Evolutionary conservation across 352 stramenopile genomes (phyloP).

Genomic region (Globisporangium heterothallicum): DNA sequence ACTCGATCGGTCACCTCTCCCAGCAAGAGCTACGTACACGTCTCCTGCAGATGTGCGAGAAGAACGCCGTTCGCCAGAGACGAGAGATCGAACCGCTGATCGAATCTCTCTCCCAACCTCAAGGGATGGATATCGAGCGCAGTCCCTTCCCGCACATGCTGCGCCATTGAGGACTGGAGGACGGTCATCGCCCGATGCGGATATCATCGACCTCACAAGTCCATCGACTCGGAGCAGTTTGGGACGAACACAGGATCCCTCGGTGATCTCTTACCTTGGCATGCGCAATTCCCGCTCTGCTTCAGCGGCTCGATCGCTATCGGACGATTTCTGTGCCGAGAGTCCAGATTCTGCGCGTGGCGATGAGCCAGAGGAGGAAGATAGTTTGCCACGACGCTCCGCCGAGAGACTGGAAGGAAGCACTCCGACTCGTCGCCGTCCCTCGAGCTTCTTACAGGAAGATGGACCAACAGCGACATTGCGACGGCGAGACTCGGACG

Average conservation of each 20-base stretch:
- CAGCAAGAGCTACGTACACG: background rate
- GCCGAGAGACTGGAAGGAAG: background rate
- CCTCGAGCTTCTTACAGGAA: slow-evolving; percentile 34
- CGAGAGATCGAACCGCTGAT: background rate
- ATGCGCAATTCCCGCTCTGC: background rate
- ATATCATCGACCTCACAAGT: slow-evolving; percentile 63
- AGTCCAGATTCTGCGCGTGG: slow-evolving; percentile 33
- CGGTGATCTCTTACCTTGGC: background rate
- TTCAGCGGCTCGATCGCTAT: slow-evolving; percentile 3
- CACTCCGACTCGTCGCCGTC: slow-evolving; percentile 18
- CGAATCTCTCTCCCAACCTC: background rate
- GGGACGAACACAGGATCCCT: slow-evolving; percentile 4
- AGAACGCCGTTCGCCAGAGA: background rate
- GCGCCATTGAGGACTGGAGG: background rate
- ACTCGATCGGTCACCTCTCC: slow-evolving; percentile 2
- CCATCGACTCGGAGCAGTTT: slow-evolving; percentile 15
- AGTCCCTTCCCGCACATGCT: slow-evolving; percentile 1
- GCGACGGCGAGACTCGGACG: background rate
- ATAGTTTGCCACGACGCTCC: background rate
- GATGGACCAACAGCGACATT: background rate
- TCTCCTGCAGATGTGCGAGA: background rate
- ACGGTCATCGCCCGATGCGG: slow-evolving; percentile 11
- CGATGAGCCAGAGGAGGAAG: background rate
- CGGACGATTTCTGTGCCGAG: slow-evolving; percentile 52
- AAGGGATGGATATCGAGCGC: background rate